Evolutionary conservation across 2,329 filamentous ascomycete genomes (phyloP), one percentile per base, ranked within the genome.

Genomic region (Pseudogymnoascus sp.): DNA sequence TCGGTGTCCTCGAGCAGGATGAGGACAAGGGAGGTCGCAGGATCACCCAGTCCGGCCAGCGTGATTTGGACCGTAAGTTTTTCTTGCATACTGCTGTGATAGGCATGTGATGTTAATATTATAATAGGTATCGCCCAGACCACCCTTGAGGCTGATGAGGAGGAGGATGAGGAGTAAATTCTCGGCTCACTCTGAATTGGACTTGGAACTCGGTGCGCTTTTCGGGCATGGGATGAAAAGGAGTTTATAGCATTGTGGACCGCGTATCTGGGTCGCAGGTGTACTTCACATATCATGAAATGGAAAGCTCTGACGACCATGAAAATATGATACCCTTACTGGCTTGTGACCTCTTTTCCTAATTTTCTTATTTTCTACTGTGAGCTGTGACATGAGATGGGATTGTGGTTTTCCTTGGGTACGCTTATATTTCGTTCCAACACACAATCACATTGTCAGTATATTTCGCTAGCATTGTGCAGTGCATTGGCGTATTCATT

Each of bases 11-110:
- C 69, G 95, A 99, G 89, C 84, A 90, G 77, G 93, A 97, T 75
- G 93, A 97, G 86, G 93, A 98, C 73, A 96, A 96, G 87, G 95
- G 95, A 81, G 95, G 95, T 77, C 91, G 95, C 78, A 89, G 95
- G 80, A 98, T 99, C 83, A 98, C 95, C 76, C 92, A 98, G 86
- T 87, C 88, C 77, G 95, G 95, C 78, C 93, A 97, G 88, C 91
- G 95, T 85, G 95, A 99, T 90, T 86, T 99, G 86, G 95, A 98
- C 85, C 93, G 86, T 83, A 77, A 67, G 79, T 78, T 60, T 60
- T 6, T 45, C 41, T n/a, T 28, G 11, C 16, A 16, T 57, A 1
- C 6, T 21, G 31, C 1, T 19, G 19, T 0, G 14, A 54, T 28
- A 19, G 63, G n/a, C 11, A 10, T 13, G 4, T 43, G 25, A 37